Evolutionary conservation across 257 asterid genomes (phyloP), one percentile per base, ranked within the genome.

Genomic region (Lycium barbarum): DNA sequence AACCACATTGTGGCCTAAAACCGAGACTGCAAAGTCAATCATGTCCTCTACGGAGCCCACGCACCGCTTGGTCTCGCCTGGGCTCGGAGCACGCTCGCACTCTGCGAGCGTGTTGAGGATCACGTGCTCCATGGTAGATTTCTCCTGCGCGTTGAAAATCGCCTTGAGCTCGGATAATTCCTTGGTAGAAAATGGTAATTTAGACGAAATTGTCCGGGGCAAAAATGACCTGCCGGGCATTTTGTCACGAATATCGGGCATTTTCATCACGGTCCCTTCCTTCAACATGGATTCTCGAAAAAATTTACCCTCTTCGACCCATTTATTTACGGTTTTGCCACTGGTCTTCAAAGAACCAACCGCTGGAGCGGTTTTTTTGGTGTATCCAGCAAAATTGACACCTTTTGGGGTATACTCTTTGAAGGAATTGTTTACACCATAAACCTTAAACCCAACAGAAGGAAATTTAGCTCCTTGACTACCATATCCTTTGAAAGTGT

Each of bases 221-320:
- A 95, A 84, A 87, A 95, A 95, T 0, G 99, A 94, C 92, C 99
- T 91, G 61, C 87, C 85, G 0, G 99, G 99, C 97, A 94, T 92
- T 89, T 93, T 86, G 67, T 95, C 98, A 4, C 84, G 78, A 55
- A 95, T 91, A 67, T 94, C 91, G 8, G 99, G 97, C 98, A 95
- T 94, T 84, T 65, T 90, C 91, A 92, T 91, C 1, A 83, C 51
- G 1, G 81, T 89, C 51, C 99, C 98, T 85, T 92, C 88, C 13
- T 88, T 85, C 86, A 94, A 47, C 92, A 87, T 86, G 82, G 85
- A 81, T 87, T 95, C 98, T 57, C 99, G 87, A 58, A 95, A 95
- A 87, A 94, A 95, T 38, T 94, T 94, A 7, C 98, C 98, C 88
- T 90, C 92, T 70, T 92, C 97, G 35, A 92, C 92, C 51, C 91